phyloP scores from a whole-genome alignment of 78 protist genomes.

The Chrysochromulina parva region DNA sequence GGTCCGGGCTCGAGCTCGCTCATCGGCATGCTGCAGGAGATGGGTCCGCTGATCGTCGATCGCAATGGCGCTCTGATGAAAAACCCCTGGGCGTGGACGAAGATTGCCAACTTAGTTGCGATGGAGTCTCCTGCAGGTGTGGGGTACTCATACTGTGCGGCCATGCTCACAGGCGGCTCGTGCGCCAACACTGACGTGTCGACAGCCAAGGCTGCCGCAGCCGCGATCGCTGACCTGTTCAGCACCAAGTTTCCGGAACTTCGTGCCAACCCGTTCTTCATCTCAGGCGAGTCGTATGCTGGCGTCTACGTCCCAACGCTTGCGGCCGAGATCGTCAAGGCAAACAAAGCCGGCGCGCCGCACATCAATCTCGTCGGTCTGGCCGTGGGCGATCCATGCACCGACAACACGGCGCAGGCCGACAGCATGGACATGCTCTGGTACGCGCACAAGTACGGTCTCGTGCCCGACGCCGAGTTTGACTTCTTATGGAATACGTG shows the following conservation, averaged over 20 bases:
- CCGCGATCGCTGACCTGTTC: neutral
- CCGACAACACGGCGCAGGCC: neutral
- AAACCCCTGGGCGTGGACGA: constrained; percentile 60
- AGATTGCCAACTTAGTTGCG: constrained; percentile 18
- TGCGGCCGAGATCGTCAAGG: constrained; percentile 8
- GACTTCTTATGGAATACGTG: neutral
- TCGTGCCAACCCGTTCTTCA: neutral
- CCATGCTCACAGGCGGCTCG: neutral
- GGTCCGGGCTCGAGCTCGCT: neutral
- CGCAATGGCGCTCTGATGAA: neutral
- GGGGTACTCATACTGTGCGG: constrained; percentile 53
- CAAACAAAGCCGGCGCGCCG: neutral
- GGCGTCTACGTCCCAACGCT: constrained; percentile 55
- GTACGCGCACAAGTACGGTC: constrained; percentile 28
- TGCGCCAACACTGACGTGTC: neutral
- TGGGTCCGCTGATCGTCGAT: constrained; percentile 13
- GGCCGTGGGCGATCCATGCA: constrained; percentile 25
- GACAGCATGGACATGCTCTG: constrained; percentile 11
- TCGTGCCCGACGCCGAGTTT: neutral
- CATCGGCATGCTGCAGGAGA: constrained; percentile 18
- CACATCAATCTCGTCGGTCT: neutral
- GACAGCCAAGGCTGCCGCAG: neutral
- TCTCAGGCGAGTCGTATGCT: constrained; percentile 55
- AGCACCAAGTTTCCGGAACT: constrained; percentile 32
- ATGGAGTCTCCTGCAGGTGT: constrained; percentile 49